A percentile compares a stretch with the other conserved stretches of the same genome.
Evolutionary conservation across 306 rosid genomes (phyloP).

Genomic region (Vigna angularis): DNA sequence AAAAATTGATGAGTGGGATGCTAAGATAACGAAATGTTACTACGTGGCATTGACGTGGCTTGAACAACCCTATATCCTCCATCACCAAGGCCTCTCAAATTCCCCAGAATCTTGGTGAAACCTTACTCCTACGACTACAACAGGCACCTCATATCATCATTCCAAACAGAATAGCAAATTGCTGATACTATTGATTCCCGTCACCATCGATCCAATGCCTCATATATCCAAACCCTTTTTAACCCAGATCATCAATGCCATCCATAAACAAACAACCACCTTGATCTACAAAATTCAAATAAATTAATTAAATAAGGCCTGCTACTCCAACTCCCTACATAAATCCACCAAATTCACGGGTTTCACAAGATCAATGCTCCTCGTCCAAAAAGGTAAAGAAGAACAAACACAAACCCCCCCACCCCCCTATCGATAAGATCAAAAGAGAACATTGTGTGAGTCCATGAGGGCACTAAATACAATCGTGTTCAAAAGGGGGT

Average conservation of each 20-base stretch:
- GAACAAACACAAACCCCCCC: background rate
- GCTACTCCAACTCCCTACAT: conserved; percentile 44
- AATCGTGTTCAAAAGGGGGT: conserved; percentile 71
- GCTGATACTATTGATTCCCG: conserved; percentile 54
- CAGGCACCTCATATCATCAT: conserved; percentile 30
- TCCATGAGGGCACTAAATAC: conserved; percentile 61
- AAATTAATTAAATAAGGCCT: conserved; percentile 32
- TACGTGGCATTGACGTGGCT: too few species aligned
- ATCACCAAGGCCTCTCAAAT: conserved; percentile 56
- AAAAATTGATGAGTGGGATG: too few species aligned
- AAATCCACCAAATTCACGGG: conserved; percentile 49
- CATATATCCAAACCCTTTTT: conserved; percentile 40
- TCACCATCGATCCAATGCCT: conserved; percentile 44
- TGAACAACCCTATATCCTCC: conserved; percentile 89
- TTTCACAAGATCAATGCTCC: conserved; percentile 43
- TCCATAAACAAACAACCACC: conserved; percentile 49
- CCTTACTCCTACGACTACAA: conserved; percentile 26
- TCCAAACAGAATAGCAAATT: conserved; percentile 38
- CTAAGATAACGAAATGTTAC: too few species aligned
- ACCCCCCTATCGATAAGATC: conserved; percentile 38
- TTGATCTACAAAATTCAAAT: conserved; percentile 55
- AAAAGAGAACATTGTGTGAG: conserved; percentile 47
- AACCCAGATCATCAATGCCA: conserved; percentile 59
- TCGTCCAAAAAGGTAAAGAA: conserved; percentile 32
- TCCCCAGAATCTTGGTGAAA: conserved; percentile 41